Evolutionary conservation across 2,329 filamentous ascomycete genomes (phyloP).

Genomic region (Botryosphaeria dothidea): DNA sequence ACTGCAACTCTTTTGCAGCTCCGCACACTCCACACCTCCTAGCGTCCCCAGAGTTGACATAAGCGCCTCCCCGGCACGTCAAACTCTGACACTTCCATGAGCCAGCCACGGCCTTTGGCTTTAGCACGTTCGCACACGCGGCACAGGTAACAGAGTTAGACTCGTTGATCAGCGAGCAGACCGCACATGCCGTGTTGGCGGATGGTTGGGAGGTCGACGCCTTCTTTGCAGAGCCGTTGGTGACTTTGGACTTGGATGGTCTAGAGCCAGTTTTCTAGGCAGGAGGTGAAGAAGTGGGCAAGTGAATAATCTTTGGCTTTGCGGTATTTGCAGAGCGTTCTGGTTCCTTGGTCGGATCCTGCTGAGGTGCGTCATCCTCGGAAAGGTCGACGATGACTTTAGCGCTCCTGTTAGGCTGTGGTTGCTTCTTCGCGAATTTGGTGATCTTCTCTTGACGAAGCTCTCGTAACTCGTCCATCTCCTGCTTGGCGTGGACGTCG

Average conservation of each 20-base stretch:
- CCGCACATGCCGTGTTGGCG: slow-evolving; percentile 47
- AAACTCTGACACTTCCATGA: slow-evolving; percentile 66
- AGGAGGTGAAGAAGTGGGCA: not conserved
- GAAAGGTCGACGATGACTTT: slow-evolving; percentile 10
- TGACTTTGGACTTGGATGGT: not conserved
- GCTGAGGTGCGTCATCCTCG: not conserved
- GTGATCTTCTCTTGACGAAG: slow-evolving; percentile 29
- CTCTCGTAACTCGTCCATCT: slow-evolving; percentile 67
- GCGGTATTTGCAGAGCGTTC: too few relatives aligned
- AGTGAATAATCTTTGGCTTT: too few relatives aligned
- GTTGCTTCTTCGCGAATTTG: not conserved
- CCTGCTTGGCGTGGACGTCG: slow-evolving; percentile 49
- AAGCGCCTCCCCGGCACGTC: slow-evolving; percentile 58
- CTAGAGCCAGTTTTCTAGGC: not conserved
- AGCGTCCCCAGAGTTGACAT: slow-evolving; percentile 69
- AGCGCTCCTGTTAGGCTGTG: not conserved
- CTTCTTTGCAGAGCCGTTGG: not conserved
- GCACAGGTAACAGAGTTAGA: slow-evolving; percentile 59
- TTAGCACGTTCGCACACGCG: slow-evolving; percentile 71
- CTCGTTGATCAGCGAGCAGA: slow-evolving; percentile 70
- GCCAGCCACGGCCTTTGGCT: slow-evolving; percentile 52
- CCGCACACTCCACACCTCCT: slow-evolving; percentile 72
- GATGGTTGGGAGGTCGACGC: not conserved
- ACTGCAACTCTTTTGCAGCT: slow-evolving; percentile 22
- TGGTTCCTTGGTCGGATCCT: not conserved